Conservation (phyloP, 345 rosid species). For the Ceriops decandra region DNA sequence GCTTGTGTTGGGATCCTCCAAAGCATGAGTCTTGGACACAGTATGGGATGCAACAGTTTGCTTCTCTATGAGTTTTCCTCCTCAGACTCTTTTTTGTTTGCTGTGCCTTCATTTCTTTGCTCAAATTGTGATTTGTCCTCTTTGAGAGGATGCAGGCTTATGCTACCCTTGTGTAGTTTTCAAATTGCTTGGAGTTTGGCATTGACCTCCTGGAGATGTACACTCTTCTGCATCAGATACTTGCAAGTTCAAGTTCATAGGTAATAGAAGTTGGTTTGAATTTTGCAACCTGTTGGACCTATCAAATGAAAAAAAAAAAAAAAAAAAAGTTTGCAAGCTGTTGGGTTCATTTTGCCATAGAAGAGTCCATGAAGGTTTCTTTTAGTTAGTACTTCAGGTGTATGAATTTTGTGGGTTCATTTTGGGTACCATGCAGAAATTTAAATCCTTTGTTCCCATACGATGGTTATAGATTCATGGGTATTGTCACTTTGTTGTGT, state of each 20-base stretch:
- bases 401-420: not conserved
- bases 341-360: conserved; percentile 2
- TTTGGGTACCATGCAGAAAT: not conserved
- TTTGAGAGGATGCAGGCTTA: conserved; percentile 37
- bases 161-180: conserved; percentile 48
- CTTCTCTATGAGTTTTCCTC: not conserved
- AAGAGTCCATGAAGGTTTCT: conserved; percentile 5
- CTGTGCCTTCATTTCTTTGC: not conserved
- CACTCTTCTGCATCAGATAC: conserved; percentile 36
- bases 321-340: not conserved
- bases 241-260: conserved; percentile 38
- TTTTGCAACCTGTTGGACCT: not conserved
- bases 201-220: conserved; percentile 37
- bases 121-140: not conserved
- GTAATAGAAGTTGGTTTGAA: conserved; percentile 34
- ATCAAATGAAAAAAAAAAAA: no score
- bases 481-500: not conserved
- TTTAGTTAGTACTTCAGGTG: not conserved
- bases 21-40: not conserved
- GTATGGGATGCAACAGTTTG: not conserved
- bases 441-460: not conserved
- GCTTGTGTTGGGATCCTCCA: not conserved
- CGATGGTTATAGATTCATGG: not conserved
- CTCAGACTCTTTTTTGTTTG: not conserved
- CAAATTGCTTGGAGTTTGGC: conserved; percentile 42